A percentile compares a stretch with the other conserved stretches of the same genome.
Conservation (phyloP, 345 rosid species). For the Pelargonium nanum region DNA sequence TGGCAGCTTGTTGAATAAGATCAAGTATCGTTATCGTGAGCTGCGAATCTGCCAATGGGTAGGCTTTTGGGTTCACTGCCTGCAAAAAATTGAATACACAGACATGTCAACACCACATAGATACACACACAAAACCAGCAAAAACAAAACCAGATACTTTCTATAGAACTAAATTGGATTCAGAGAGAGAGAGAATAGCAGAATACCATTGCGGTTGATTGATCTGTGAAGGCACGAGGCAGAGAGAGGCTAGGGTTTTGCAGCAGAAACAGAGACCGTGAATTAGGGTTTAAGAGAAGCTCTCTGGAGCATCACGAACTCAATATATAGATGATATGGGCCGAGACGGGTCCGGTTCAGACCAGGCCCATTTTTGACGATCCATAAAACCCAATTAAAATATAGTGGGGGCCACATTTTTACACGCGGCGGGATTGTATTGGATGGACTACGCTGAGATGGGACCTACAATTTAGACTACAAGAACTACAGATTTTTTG, state of each 20-base stretch:
- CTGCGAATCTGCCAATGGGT: slow-evolving; percentile 80
- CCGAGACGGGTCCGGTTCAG: background rate
- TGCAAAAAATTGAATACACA: slow-evolving; percentile 14
- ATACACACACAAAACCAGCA: background rate
- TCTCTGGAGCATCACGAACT: background rate
- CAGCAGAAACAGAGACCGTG: background rate
- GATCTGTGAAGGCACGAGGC: background rate
- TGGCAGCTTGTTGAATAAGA: slow-evolving; percentile 90
- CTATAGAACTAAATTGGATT: background rate
- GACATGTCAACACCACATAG: background rate
- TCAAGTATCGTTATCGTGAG: slow-evolving; percentile 67
- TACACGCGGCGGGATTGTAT: background rate
- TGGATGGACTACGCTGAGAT: background rate
- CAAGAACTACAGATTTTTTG: background rate
- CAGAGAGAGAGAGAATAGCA: too few relatives aligned
- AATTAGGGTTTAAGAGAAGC: slow-evolving; percentile 11
- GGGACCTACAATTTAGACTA: background rate
- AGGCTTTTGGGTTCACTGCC: slow-evolving; percentile 75
- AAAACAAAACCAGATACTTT: background rate
- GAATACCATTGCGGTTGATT: slow-evolving; percentile 12
- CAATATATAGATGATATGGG: background rate
- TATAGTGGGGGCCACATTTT: background rate
- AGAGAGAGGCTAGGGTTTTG: slow-evolving; percentile 16
- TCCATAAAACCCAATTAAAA: too few relatives aligned
- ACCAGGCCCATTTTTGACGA: too few relatives aligned